Conservation (phyloP, 805 yeast species). For the Zygosaccharomyces pseudorouxii region DNA sequence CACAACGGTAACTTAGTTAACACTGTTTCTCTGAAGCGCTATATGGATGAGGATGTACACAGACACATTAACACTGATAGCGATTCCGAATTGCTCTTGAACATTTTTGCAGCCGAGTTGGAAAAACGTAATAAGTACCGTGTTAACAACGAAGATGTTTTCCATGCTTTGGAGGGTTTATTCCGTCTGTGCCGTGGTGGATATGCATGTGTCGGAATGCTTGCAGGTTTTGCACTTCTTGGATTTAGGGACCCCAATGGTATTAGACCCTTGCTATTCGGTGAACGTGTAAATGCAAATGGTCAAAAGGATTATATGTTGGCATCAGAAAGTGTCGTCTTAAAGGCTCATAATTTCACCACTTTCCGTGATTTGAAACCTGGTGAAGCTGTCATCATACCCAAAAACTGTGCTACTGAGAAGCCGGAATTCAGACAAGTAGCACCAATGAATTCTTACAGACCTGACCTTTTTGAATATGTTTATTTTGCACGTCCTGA, state of each 20-base stretch:
- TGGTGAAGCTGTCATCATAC: slow-evolving; percentile 94
- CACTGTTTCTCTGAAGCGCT: slow-evolving; percentile 66
- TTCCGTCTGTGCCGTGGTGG: slow-evolving; percentile 85
- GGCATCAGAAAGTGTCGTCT: slow-evolving; percentile 91
- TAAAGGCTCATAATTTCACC: slow-evolving; percentile 84
- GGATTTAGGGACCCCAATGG: slow-evolving; percentile 98
- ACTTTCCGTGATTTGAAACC: slow-evolving; percentile 80
- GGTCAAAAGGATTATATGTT: slow-evolving; percentile 86
- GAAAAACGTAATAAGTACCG: slow-evolving; percentile 90
- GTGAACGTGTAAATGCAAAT: slow-evolving; percentile 67
- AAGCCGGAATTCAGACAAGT: slow-evolving; percentile 82
- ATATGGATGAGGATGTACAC: slow-evolving; percentile 89
- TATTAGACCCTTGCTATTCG: slow-evolving; percentile 83
- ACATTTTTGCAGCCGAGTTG: slow-evolving; percentile 86
- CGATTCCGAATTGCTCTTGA: slow-evolving; percentile 86
- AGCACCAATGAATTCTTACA: slow-evolving; percentile 67
- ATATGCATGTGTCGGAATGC: slow-evolving; percentile 91
- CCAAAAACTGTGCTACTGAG: slow-evolving; percentile 55
- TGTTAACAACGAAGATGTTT: slow-evolving; percentile 85
- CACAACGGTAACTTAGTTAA: slow-evolving; percentile 96
- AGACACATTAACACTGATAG: slow-evolving; percentile 97
- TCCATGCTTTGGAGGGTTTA: slow-evolving; percentile 79
- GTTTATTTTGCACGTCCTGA: slow-evolving; percentile 98
- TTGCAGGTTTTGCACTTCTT: slow-evolving; percentile 92
- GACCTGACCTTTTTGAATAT: slow-evolving; percentile 96